These are phyloP conservation scores for Phyllosticta citrichinensis DNA, from an alignment of 2,329 filamentous ascomycete species.

Conservation along the genomic window DNA sequence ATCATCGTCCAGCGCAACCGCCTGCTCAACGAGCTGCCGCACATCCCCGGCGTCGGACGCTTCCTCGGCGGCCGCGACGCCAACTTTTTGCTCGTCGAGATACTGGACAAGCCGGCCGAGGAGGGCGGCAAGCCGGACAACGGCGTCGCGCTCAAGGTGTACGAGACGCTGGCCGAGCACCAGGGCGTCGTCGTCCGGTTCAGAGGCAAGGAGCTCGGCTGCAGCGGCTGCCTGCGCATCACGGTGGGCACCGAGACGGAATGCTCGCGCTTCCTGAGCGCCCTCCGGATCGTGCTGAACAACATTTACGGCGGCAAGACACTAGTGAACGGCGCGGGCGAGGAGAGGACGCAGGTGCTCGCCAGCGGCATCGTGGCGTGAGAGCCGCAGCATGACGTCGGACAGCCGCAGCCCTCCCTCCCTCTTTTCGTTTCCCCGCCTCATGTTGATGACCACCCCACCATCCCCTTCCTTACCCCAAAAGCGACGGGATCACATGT, in stretches of 20 bases:
- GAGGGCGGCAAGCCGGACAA: conserved; percentile 66
- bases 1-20: conserved; percentile 71
- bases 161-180: conserved; percentile 61
- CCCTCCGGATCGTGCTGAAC: conserved; percentile 47
- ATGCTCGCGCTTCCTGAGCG: conserved; percentile 65
- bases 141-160: conserved; percentile 63
- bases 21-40: conserved; percentile 61
- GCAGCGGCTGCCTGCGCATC: conserved; percentile 77
- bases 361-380: conserved; percentile 42
- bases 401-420: not conserved
- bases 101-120: conserved; percentile 53
- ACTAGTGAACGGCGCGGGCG: conserved; percentile 20
- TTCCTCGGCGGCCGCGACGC: conserved; percentile 70
- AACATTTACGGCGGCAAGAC: conserved; percentile 34
- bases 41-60: conserved; percentile 66
- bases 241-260: conserved; percentile 87
- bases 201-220: conserved; percentile 84
- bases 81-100: conserved; percentile 88
- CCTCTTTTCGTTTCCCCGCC: not conserved
- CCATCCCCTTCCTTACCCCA: not conserved
- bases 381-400: not conserved
- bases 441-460: not conserved
- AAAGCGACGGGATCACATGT: not conserved
- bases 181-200: conserved; percentile 90
- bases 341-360: conserved; percentile 37